A percentile compares a stretch with the other conserved stretches of the same genome.
Conservation (phyloP, 2,329 filamentous ascomycete species). For the Bimuria novae-zelandiae region DNA sequence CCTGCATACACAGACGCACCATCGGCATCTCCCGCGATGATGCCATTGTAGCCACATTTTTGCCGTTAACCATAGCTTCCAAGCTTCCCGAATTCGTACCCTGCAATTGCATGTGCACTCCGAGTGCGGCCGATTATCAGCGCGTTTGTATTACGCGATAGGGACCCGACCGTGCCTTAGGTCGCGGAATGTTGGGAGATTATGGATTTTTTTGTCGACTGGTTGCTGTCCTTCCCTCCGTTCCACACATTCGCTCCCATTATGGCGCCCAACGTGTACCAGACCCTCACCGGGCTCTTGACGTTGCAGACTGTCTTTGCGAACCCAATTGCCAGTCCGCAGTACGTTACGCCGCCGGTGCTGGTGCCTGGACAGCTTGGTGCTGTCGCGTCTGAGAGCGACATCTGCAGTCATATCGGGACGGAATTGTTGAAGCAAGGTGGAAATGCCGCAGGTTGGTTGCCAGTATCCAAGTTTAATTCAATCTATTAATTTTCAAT, state of each 20-base stretch:
- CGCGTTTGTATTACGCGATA: neutral
- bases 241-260: slow-evolving; percentile 12
- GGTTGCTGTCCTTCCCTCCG: slow-evolving; percentile 11
- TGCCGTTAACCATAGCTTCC: neutral
- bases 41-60: neutral
- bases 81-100: neutral
- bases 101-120: no score
- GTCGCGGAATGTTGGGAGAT: no score
- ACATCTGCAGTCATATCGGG: slow-evolving; percentile 53
- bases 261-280: slow-evolving; percentile 13
- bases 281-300: slow-evolving; percentile 31
- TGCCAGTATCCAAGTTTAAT: no score
- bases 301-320: slow-evolving; percentile 33
- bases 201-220: slow-evolving; percentile 10
- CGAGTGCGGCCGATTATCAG: neutral
- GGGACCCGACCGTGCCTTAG: neutral
- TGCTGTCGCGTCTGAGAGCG: slow-evolving; percentile 53
- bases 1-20: neutral
- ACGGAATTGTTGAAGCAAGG: slow-evolving; percentile 51
- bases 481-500: no score
- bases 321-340: slow-evolving; percentile 26
- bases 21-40: neutral
- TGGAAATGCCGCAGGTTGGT: slow-evolving; percentile 60
- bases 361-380: slow-evolving; percentile 41
- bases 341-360: slow-evolving; percentile 18